Conservation (phyloP, 2,329 filamentous ascomycete species). For the Trichoderma guizhouense region DNA sequence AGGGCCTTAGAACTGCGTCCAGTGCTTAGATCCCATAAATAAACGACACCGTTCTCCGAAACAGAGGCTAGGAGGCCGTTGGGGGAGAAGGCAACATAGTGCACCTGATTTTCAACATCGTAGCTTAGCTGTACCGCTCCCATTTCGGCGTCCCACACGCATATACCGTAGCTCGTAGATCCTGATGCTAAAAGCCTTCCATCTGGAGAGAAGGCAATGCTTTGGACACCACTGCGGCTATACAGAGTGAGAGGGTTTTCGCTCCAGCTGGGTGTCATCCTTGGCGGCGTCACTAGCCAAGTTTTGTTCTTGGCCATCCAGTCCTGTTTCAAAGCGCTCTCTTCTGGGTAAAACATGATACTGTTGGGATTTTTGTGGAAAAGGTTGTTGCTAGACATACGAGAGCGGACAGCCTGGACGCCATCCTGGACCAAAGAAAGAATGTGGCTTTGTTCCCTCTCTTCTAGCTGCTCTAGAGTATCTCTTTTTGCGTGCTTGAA, state of each 20-base stretch:
- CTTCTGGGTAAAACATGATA: not conserved
- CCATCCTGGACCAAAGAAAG: not conserved
- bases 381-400: accelerated
- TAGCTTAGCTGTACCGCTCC: not conserved
- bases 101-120: no score
- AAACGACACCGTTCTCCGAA: accelerated
- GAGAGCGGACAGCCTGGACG: accelerated
- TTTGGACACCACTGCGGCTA: no score
- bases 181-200: not conserved
- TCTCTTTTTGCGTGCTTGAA: not conserved
- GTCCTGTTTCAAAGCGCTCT: not conserved
- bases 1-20: not conserved
- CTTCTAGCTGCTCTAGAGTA: accelerated
- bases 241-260: accelerated
- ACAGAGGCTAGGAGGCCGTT: not conserved
- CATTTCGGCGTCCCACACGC: not conserved
- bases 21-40: accelerated
- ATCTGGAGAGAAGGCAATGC: not conserved
- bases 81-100: not conserved
- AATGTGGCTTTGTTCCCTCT: not conserved
- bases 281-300: not conserved
- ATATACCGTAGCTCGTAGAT: accelerated
- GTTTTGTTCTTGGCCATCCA: not conserved
- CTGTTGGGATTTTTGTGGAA: not conserved
- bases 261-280: not conserved